These are phyloP conservation scores for Auricularia heimuer DNA, from an alignment of 768 basidiomycete species.

Conservation along the genomic window DNA sequence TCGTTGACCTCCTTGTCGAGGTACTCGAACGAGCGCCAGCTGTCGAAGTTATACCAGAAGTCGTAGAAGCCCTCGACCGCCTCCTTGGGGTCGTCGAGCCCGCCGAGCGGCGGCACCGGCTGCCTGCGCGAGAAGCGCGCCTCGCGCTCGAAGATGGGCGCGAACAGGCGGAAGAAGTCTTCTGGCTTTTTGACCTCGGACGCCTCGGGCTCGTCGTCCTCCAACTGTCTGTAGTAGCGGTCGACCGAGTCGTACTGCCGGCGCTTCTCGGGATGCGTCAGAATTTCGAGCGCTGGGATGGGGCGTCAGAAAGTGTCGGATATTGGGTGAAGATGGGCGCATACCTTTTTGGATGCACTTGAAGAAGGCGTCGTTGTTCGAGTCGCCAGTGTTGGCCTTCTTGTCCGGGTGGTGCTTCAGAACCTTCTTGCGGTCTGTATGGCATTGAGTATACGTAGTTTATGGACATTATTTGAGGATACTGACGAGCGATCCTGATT, in stretches of 20 bases:
- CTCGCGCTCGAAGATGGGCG: conserved; percentile 82
- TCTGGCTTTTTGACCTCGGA: conserved; percentile 46
- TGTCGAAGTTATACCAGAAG: conserved; percentile 99
- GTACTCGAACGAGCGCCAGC: conserved; percentile 97
- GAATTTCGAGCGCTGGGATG: conserved; percentile 69
- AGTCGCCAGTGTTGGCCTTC: conserved; percentile 73
- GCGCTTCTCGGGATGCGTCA: conserved; percentile 76
- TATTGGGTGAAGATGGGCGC: not conserved
- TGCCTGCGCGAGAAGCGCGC: conserved; percentile 82
- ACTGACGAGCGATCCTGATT: conserved; percentile 92
- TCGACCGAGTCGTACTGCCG: conserved; percentile 97
- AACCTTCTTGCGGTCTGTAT: conserved; percentile 92
- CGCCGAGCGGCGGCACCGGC: conserved; percentile 77
- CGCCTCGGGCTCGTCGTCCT: conserved; percentile 58
- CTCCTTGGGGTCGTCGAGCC: conserved; percentile 58
- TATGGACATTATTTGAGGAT: not conserved
- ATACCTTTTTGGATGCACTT: conserved; percentile 90
- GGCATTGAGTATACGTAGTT: not conserved
- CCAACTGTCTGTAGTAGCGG: conserved; percentile 56
- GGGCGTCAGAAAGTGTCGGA: not conserved
- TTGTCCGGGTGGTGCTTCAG: conserved; percentile 98
- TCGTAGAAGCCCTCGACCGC: conserved; percentile 92
- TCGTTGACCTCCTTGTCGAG: conserved; percentile 98
- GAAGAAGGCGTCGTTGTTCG: conserved; percentile 98
- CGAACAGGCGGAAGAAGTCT: conserved; percentile 62